Evolutionary conservation across 1,284 basidiomycete species (phyloP).

Genomic region (Xerocomus nothofagi): DNA sequence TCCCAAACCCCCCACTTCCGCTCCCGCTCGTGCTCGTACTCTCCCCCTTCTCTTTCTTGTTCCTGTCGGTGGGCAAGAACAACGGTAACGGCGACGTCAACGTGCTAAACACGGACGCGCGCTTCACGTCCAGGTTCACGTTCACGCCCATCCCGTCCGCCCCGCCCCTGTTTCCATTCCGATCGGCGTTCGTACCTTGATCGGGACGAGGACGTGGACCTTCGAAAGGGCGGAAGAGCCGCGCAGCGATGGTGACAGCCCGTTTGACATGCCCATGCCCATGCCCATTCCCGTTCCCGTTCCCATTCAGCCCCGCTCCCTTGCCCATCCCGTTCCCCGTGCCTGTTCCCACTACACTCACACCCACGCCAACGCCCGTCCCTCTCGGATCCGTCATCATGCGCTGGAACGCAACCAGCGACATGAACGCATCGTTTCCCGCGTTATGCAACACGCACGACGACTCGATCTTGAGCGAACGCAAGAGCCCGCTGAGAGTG

Average conservation of each 20-base stretch:
- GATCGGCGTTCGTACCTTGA: not conserved
- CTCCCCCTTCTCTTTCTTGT: slow-evolving; percentile 2
- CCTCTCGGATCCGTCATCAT: slow-evolving; percentile 52
- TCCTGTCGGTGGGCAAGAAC: slow-evolving; percentile 5
- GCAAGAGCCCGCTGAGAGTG: slow-evolving; percentile 55
- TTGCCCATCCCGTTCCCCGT: not conserved
- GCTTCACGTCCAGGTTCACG: slow-evolving; percentile 3
- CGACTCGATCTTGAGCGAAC: slow-evolving; percentile 45
- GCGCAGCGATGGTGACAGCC: slow-evolving; percentile 16
- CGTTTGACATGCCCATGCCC: slow-evolving; percentile 5
- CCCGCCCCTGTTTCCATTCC: too few species aligned
- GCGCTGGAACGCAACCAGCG: slow-evolving; percentile 63
- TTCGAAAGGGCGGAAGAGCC: slow-evolving; percentile 19
- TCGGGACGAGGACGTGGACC: not conserved
- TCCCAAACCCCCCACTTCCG: not conserved
- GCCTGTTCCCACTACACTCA: not conserved
- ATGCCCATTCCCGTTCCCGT: not conserved
- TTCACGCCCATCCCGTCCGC: slow-evolving; percentile 27
- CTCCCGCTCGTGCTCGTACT: slow-evolving; percentile 5
- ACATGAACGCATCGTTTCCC: slow-evolving; percentile 71
- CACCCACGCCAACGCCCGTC: not conserved
- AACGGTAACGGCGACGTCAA: slow-evolving; percentile 11
- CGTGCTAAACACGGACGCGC: slow-evolving; percentile 23
- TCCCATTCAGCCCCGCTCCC: not conserved
- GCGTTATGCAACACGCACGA: slow-evolving; percentile 58